Evolutionary conservation across 257 asterid genomes (phyloP).

Genomic region (Solanum tarijense): DNA sequence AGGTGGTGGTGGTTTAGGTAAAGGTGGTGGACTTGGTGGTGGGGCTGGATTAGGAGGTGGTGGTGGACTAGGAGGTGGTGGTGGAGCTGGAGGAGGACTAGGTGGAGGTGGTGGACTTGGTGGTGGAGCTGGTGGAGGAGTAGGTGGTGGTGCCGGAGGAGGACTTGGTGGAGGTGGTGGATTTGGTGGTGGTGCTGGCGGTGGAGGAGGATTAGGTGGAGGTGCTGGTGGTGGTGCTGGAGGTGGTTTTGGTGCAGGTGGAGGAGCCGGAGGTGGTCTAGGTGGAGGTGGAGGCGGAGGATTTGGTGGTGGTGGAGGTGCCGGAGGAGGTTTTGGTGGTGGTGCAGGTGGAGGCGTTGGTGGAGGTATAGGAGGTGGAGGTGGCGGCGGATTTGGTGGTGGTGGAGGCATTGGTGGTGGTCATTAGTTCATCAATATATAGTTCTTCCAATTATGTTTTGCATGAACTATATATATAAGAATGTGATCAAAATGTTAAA

Average conservation of each 20-base stretch:
- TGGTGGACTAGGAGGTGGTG: not conserved
- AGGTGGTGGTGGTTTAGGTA: not conserved
- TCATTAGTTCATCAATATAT: not conserved
- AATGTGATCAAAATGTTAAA: not conserved
- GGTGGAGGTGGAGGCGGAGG: constrained; percentile 2
- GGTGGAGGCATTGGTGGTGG: constrained; percentile 3
- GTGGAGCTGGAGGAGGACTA: not conserved
- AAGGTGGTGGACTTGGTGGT: not conserved
- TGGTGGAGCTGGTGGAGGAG: not conserved
- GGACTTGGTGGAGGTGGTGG: not conserved
- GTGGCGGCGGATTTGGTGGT: not conserved
- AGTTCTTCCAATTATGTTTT: not conserved
- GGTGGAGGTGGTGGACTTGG: not conserved
- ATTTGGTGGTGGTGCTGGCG: not conserved
- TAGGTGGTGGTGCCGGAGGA: not conserved
- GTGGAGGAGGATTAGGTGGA: not conserved
- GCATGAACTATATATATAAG: not conserved
- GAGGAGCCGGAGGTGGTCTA: not conserved
- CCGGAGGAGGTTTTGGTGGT: not conserved
- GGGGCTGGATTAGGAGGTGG: not conserved
- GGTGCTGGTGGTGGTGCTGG: constrained; percentile 3
- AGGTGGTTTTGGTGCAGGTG: not conserved
- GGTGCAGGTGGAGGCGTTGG: not conserved
- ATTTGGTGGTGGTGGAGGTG: not conserved
- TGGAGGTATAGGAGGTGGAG: not conserved